Base-by-base conservation (phyloP, 1,284 basidiomycete species). In the Boletellus sp. region DNA sequence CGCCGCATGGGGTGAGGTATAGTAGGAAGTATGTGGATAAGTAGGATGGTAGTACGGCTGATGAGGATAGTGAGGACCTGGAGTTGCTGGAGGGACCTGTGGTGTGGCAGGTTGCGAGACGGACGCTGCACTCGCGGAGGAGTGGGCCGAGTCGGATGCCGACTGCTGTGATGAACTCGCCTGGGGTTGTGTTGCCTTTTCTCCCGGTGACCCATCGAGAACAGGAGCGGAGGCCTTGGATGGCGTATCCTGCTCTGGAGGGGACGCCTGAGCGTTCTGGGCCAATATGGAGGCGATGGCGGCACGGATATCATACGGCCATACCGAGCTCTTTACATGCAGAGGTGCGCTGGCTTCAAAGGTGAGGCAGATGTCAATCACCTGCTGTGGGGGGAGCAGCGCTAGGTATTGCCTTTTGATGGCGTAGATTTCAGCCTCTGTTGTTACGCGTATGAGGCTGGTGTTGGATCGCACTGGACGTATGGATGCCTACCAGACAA, bases 291-390 rank as follows among this genome's bases (percentile, higher is more conserved):
- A 71, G 42, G 75, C 74, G 58, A 88, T 85, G 44, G 81, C 83
- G 51, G 76, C 78, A 51, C 78, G 75, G 47, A 90, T 72, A 61
- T 89, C 83, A 30, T 71, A 63, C 10, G 87, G 87, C 85, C 88
- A 90, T 65, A 89, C 68, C 22, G 79, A 71, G 49, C 72, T 74
- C 65, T 79, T 81, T 46, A 83, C 64, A 56, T 82, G 79, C 30
- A 75, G 68, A 6, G 86, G 82, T 1, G 80, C 82, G 70, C 88
- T 78, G 10, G 79, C 67, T 59, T 90, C 87, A 58, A 89, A 82
- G 26, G 76, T 75, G 45, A 90, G 74, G 62, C 87, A 87, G 57
- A 89, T 81, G 57, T 89, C 86, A 60, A 89, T 84, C 62, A 89
- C 77, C 69, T 87, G 84, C 43, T 79, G 75, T 32, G 76, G 78